Base-by-base conservation (phyloP, 108 stramenopile species). In the Pseudonitzschia pungens region DNA sequence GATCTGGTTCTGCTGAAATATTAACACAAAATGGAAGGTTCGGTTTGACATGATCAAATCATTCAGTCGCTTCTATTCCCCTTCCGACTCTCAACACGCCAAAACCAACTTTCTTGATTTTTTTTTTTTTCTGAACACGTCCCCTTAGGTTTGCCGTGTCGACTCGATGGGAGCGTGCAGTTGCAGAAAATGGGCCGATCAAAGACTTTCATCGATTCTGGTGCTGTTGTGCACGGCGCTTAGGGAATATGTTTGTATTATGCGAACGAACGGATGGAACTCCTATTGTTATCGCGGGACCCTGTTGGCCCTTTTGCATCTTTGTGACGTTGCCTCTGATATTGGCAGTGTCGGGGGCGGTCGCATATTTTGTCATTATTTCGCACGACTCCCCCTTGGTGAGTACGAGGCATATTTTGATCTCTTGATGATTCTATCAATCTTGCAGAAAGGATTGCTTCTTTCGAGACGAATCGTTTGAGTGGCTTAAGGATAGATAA, bases 241-340 rank as follows among this genome's bases (percentile, higher is more conserved):
- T 93, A 21, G 95, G 95, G 22, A 87, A 88, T 55, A 93, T 96
- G 91, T 92, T 92, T 81, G 84, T 90, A 24, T 73, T 93, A 14
- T 64, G 86, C 28, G 83, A 87, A 60, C 84, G 77, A 71, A 70
- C 64, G 56, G 91, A 93, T 82, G 95, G 95, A 29, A 77, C 81
- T 60, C 95, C 95, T n/a, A 81, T 92, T 42, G 78, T 96, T 11
- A 78, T 92, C 22, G 91, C 91, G 64, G 95, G 95, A 36, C 91
- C 95, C 11, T 93, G 91, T 72, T 96, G 95, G 95, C 92, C 95
- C 0, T 96, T 96, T 80, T 96, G 95, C 65, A 81, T 77, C 27
- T 83, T 90, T 65, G 89, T 96, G 22, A 96, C 95, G 3, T 14
- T 92, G 15, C 92, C 92, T 14, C 67, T 94, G 69, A 90, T 96